phyloP scores from a whole-genome alignment of 352 stramenopile species.

The Pythium insidiosum region DNA sequence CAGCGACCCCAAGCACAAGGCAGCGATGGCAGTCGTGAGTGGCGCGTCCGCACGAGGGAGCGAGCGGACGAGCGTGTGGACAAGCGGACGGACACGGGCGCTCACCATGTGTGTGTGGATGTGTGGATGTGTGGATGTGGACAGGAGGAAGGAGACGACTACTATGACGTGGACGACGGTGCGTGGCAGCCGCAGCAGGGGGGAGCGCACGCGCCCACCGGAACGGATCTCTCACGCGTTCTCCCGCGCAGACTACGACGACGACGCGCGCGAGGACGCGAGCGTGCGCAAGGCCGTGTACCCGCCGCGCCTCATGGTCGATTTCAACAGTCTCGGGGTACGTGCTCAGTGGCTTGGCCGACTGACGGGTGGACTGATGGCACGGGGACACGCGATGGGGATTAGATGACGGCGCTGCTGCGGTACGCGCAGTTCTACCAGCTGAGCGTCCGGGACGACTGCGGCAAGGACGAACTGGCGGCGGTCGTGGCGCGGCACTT shows the following conservation, averaged over 20 bases:
- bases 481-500: constrained; percentile 77
- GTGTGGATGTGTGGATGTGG: too few species aligned
- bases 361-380: not conserved
- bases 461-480: constrained; percentile 62
- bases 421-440: constrained; percentile 80
- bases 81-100: too few species aligned
- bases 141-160: constrained; percentile 20
- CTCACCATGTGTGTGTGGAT: too few species aligned
- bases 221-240: not conserved
- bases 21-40: too few species aligned
- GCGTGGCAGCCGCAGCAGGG: not conserved
- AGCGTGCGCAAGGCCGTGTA: constrained; percentile 32
- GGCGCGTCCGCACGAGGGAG: too few species aligned
- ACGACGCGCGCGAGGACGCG: constrained; percentile 25
- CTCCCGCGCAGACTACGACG: constrained; percentile 7
- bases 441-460: constrained; percentile 49
- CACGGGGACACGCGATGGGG: not conserved
- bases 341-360: constrained; percentile 9
- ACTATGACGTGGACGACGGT: constrained; percentile 21
- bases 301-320: constrained; percentile 72
- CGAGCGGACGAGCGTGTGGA: too few species aligned
- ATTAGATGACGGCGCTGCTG: constrained; percentile 63
- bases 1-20: too few species aligned
- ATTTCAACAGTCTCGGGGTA: constrained; percentile 76
- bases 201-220: not conserved